These are phyloP conservation scores for Selaginella moellendorffii DNA, from an alignment of 75 land plant species.

Conservation along the genomic window DNA sequence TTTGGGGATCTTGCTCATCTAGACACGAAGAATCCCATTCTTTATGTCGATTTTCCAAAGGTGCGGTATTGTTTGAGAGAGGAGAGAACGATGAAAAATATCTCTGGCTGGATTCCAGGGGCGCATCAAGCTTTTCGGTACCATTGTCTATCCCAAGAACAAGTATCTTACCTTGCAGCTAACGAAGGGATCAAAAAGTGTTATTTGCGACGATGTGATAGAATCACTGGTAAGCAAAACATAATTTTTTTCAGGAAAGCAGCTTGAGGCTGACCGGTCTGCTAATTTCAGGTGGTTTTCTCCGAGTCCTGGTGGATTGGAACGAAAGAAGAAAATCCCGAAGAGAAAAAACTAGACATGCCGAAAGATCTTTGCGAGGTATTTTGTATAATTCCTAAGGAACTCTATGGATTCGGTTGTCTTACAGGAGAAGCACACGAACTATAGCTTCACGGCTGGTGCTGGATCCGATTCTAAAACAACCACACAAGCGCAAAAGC, in stretches of 20 bases:
- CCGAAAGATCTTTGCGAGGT: constrained; percentile 60
- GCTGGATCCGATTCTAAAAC: constrained; percentile 30
- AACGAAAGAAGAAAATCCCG: constrained; percentile 80
- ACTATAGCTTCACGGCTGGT: constrained; percentile 79
- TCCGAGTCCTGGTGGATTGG: constrained; percentile 97
- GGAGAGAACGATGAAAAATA: background rate
- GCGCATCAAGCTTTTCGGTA: constrained; percentile 80
- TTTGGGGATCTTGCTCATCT: constrained; percentile 73
- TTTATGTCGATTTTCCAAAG: constrained; percentile 87
- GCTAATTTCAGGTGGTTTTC: constrained; percentile 76
- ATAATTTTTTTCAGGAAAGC: background rate
- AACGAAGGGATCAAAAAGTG: constrained; percentile 44
- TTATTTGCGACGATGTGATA: constrained; percentile 76
- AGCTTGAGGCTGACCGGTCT: background rate
- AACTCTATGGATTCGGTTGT: background rate
- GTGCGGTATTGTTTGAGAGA: constrained; percentile 16
- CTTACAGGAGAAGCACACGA: constrained; percentile 36
- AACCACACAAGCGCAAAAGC: background rate
- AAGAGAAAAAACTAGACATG: constrained; percentile 56
- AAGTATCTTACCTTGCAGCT: constrained; percentile 76
- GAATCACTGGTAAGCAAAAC: constrained; percentile 54
- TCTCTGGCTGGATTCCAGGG: constrained; percentile 57
- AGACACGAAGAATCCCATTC: constrained; percentile 60
- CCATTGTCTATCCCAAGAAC: constrained; percentile 83
- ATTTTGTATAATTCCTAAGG: background rate